phyloP scores from a whole-genome alignment of 176 grass and related monocot species.

The Juncus inflexus region DNA sequence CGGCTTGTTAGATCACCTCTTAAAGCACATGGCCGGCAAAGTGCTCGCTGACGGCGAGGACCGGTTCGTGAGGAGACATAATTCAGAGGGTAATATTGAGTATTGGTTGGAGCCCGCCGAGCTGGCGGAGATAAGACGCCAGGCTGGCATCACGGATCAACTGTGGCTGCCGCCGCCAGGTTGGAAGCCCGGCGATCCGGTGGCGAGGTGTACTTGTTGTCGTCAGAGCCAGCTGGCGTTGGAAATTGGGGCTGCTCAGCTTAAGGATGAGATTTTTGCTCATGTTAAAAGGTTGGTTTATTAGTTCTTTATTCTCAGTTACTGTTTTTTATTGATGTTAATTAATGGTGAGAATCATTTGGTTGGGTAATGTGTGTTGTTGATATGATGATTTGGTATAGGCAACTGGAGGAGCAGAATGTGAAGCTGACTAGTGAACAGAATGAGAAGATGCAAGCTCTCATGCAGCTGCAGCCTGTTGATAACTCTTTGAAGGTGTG shows the following conservation, averaged over 20 bases:
- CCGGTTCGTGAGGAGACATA: conserved; percentile 48
- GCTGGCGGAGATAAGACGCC: conserved; percentile 26
- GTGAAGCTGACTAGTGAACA: background rate
- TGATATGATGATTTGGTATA: background rate
- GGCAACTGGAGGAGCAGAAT: conserved; percentile 16
- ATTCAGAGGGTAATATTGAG: conserved; percentile 50
- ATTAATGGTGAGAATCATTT: background rate
- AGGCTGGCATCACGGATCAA: conserved; percentile 42
- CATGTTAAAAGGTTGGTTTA: conserved; percentile 23
- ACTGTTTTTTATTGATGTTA: background rate
- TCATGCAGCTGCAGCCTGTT: conserved; percentile 10
- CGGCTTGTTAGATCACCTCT: conserved; percentile 73
- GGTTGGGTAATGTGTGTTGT: background rate
- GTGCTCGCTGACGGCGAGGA: conserved; percentile 33
- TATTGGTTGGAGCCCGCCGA: conserved; percentile 80
- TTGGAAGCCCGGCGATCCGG: conserved; percentile 55
- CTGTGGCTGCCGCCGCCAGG: conserved; percentile 61
- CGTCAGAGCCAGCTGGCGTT: background rate
- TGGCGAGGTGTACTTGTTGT: conserved; percentile 23
- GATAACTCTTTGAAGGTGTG: conserved; percentile 17
- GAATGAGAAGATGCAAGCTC: conserved; percentile 1
- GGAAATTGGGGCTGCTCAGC: background rate
- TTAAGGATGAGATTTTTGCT: conserved; percentile 22
- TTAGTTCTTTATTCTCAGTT: background rate
- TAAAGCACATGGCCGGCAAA: conserved; percentile 52